Percentiles rank a stretch among this genome's conserved stretches.
These are phyloP conservation scores for Trifolium subterraneum DNA, from an alignment of 306 rosid species.

Conservation along the genomic window DNA sequence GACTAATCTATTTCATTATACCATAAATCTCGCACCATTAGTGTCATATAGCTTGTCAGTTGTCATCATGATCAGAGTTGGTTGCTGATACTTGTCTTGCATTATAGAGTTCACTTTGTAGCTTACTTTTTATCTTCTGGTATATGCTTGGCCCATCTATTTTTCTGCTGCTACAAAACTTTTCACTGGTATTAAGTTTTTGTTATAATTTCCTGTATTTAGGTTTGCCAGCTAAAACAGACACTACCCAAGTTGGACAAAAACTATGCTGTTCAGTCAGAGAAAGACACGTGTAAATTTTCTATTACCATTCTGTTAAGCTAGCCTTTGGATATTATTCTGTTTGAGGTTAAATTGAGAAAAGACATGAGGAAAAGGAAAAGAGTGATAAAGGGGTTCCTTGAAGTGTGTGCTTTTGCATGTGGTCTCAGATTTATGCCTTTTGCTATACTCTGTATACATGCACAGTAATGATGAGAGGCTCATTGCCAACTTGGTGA, in stretches of 20 bases:
- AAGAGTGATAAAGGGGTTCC: constrained; percentile 13
- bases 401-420: constrained; percentile 32
- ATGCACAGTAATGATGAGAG: constrained; percentile 30
- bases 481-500: constrained; percentile 36
- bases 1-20: constrained; percentile 25
- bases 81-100: constrained; percentile 20
- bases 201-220: constrained; percentile 44
- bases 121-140: constrained; percentile 12
- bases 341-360: constrained; percentile 31
- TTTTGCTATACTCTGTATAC: constrained; percentile 22
- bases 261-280: constrained; percentile 82
- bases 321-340: constrained; percentile 29
- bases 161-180: constrained; percentile 25
- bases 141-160: constrained; percentile 29
- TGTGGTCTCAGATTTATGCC: constrained; percentile 31
- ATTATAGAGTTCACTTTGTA: constrained; percentile 34
- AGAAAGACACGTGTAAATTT: constrained; percentile 73
- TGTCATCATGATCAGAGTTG: constrained; percentile 5
- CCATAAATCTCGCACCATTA: constrained; percentile 1
- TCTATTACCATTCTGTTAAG: constrained; percentile 27
- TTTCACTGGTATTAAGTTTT: constrained; percentile 20
- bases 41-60: constrained; percentile 1
- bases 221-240: constrained; percentile 79
- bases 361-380: constrained; percentile 3
- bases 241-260: constrained; percentile 73